Evolutionary conservation across 805 yeast genomes (phyloP).

Genomic region (Naumovozyma castellii): DNA sequence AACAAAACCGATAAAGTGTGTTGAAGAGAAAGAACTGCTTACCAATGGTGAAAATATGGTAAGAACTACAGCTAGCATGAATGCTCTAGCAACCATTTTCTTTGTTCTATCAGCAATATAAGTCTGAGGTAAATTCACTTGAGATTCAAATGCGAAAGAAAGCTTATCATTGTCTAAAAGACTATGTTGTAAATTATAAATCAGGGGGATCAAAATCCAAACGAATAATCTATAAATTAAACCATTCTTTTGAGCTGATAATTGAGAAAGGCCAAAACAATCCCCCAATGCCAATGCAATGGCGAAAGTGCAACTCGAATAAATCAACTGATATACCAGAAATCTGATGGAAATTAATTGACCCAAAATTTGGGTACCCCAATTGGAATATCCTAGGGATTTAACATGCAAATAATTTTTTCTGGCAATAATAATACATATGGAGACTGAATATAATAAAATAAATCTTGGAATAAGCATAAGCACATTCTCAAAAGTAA

Average conservation of each 20-base stretch:
- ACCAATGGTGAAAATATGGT: conserved; percentile 21
- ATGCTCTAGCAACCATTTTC: conserved; percentile 30
- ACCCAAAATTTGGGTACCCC: conserved; percentile 15
- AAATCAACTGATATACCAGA: conserved; percentile 16
- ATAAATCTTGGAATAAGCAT: conserved; percentile 24
- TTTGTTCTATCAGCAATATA: conserved; percentile 23
- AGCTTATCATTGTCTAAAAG: conserved; percentile 48
- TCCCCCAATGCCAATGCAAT: conserved; percentile 17
- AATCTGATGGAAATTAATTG: conserved; percentile 29
- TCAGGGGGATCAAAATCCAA: conserved; percentile 32
- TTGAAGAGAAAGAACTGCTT: conserved; percentile 32
- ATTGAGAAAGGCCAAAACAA: conserved; percentile 11
- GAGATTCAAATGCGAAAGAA: conserved; percentile 33
- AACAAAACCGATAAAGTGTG: conserved; percentile 28
- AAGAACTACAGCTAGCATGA: conserved; percentile 8
- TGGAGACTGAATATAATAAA: conserved; percentile 23
- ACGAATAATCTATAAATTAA: conserved; percentile 19
- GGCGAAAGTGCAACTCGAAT: conserved; percentile 17
- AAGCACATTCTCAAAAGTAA: conserved; percentile 19
- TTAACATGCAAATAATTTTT: conserved; percentile 35
- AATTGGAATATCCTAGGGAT: conserved; percentile 21
- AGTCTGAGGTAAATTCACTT: conserved; percentile 32
- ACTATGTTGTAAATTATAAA: conserved; percentile 44
- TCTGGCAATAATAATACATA: conserved; percentile 32
- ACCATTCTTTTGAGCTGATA: neutral